Evolutionary conservation across 306 rosid species (phyloP), one percentile per base, ranked within the genome.

Genomic region (Albizia julibrissin): DNA sequence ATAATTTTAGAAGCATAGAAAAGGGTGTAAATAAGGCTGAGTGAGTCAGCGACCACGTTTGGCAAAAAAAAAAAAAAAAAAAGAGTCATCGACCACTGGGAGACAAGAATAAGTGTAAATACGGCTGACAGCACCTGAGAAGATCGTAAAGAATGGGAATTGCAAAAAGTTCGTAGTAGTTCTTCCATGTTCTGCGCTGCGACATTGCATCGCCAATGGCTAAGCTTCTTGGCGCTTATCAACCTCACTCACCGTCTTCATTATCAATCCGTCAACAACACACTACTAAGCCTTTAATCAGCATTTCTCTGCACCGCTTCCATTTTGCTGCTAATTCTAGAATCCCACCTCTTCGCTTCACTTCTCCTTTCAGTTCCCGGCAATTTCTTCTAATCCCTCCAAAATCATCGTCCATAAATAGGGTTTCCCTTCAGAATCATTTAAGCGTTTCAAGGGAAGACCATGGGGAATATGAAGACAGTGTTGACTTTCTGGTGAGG

Each of bases 351-450:
- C 31, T 81, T 81, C 52, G 74, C 24, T 82, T 88, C 3, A 5
- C 33, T 24, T 61, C 50, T 47, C 19, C 47, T n/a, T 83, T 82
- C 10, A 18, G 43, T 37, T 33, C 86, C 64, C 72, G 77, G 24
- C 85, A 89, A 72, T 43, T 78, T 79, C 54, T 82, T 24, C 54
- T 75, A 10, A 40, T 49, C 18, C 79, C 85, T 6, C 52, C 47
- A 12, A 89, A 86, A 39, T 91, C 98, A 15, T 87, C 97, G 3
- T 89, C 94, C 52, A 81, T 93, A 29, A 85, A 90, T 24, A 98
- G 94, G 37, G 74, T 89, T 29, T 90, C 91, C 1, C 49, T 89
- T 18, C 87, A 83, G 40, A 84, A 83, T 62, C 74, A 65, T 79
- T 56, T 87, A 56, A 88, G 85, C 49, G 76, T 70, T 84, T 78